Evolutionary conservation across 108 stramenopile species (phyloP).

Genomic region (Fistulifera solaris): DNA sequence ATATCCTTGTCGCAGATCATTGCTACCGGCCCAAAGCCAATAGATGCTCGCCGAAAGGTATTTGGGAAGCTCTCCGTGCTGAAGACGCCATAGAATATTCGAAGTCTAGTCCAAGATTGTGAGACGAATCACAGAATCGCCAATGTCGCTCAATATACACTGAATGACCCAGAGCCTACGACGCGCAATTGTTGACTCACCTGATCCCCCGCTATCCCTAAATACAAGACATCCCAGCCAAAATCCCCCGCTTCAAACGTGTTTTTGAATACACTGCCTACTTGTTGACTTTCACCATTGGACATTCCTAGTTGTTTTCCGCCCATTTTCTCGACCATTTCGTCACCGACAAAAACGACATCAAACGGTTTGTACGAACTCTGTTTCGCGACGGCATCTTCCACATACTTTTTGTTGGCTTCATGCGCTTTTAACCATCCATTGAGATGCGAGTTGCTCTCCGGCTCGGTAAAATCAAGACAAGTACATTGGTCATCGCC

Average conservation of each 20-base stretch:
- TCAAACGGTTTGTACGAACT: conserved; percentile 21
- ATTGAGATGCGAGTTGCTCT: conserved; percentile 7
- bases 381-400: not conserved
- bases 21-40: conserved; percentile 53
- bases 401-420: conserved; percentile 29
- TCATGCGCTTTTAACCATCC: conserved; percentile 38
- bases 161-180: not conserved
- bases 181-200: conserved; percentile 15
- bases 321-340: conserved; percentile 44
- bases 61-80: conserved; percentile 61
- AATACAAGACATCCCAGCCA: conserved; percentile 41
- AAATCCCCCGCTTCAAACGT: conserved; percentile 42
- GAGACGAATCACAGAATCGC: not conserved
- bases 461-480: conserved; percentile 45
- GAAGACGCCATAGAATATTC: conserved; percentile 65
- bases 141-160: not conserved
- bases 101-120: conserved; percentile 17
- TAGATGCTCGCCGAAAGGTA: conserved; percentile 23
- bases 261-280: conserved; percentile 29
- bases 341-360: conserved; percentile 70
- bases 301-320: conserved; percentile 18
- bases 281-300: not conserved
- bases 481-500: conserved; percentile 40
- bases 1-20: conserved; percentile 43
- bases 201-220: conserved; percentile 64